A percentile compares a stretch with the other conserved stretches of the same genome.
These are phyloP conservation scores for Kuraishia hungarica DNA, from an alignment of 805 yeast species.

Conservation along the genomic window DNA sequence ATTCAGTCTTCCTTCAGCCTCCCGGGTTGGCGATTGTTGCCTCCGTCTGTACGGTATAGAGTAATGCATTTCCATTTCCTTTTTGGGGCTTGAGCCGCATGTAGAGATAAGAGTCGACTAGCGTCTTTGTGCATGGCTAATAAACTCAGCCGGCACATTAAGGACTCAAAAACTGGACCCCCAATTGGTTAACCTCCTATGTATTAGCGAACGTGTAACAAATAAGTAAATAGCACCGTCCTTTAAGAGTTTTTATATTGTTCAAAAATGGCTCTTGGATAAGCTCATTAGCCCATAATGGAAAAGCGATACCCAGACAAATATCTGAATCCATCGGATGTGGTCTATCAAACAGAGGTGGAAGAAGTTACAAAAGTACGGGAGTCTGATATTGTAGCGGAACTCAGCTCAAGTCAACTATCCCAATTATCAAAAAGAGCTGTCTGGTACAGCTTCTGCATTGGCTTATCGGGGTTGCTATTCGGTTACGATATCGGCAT, in stretches of 20 bases:
- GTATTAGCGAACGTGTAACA: no score
- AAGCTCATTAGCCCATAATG: neutral
- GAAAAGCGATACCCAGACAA: neutral
- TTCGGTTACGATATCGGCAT: constrained; percentile 30
- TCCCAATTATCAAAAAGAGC: neutral
- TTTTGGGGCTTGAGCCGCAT: neutral
- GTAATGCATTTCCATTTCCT: neutral
- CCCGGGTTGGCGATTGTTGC: no score
- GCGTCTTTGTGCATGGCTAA: neutral
- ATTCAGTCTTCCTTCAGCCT: no score
- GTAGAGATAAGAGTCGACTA: neutral
- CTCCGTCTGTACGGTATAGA: no score
- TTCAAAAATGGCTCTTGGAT: no score
- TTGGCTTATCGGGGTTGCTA: constrained; percentile 22
- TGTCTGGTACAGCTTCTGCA: constrained; percentile 8
- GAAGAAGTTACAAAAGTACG: neutral
- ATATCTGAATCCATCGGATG: neutral
- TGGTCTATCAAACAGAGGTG: neutral
- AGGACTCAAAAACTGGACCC: no score
- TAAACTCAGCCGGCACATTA: neutral
- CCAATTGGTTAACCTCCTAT: no score
- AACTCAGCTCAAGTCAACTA: neutral
- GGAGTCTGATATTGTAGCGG: neutral
- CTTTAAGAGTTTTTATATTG: no score
- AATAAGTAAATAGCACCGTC: no score